phyloP scores from a whole-genome alignment of 257 asterid species.

The Hygrophila difformis region DNA sequence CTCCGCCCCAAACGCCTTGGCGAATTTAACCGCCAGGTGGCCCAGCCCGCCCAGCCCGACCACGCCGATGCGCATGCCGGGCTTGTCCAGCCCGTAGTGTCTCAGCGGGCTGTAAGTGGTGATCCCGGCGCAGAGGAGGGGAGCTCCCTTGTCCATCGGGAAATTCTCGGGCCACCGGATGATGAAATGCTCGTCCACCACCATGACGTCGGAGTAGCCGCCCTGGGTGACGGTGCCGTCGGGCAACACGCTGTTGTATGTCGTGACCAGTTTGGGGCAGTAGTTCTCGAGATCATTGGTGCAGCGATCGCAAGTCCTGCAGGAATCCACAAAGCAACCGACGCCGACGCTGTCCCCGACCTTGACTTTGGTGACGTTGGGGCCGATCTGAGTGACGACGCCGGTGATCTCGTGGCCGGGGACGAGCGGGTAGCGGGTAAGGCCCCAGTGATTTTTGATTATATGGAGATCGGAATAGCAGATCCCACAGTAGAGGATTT shows the following conservation, averaged over 20 bases:
- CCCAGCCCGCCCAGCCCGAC: slow-evolving; percentile 45
- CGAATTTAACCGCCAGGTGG: slow-evolving; percentile 34
- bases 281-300: slow-evolving; percentile 24
- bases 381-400: slow-evolving; percentile 26
- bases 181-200: slow-evolving; percentile 23
- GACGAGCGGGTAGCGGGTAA: slow-evolving; percentile 26
- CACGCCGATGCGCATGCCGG: slow-evolving; percentile 26
- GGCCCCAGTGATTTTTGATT: slow-evolving; percentile 23
- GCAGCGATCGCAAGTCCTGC: slow-evolving; percentile 30
- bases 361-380: slow-evolving; percentile 19
- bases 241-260: slow-evolving; percentile 21
- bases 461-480: slow-evolving; percentile 38
- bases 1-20: slow-evolving; percentile 29
- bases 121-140: slow-evolving; percentile 34
- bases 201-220: slow-evolving; percentile 33
- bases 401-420: slow-evolving; percentile 45
- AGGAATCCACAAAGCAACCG: slow-evolving; percentile 30
- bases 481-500: slow-evolving; percentile 30
- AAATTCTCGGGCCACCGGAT: slow-evolving; percentile 31
- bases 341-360: slow-evolving; percentile 33
- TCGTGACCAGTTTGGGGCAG: slow-evolving; percentile 15
- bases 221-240: slow-evolving; percentile 31
- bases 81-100: slow-evolving; percentile 26
- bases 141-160: slow-evolving; percentile 28
- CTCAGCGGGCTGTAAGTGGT: slow-evolving; percentile 32